Evolutionary conservation across 345 rosid genomes (phyloP).

Genomic region (Dipteronia sinensis): DNA sequence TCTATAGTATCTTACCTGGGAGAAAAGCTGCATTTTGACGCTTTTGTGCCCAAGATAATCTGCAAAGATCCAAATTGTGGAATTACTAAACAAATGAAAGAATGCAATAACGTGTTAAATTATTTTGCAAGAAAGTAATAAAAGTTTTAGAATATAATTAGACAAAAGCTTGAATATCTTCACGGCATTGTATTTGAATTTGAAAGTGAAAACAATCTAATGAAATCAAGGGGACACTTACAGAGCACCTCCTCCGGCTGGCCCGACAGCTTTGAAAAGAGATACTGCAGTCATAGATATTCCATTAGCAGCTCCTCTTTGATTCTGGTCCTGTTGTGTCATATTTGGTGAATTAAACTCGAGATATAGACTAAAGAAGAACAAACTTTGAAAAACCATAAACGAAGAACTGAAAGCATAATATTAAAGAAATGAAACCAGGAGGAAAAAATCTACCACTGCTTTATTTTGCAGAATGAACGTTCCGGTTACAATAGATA

Average conservation of each 20-base stretch:
- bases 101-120: too few relatives aligned
- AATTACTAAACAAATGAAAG: not conserved
- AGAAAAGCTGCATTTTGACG: slow-evolving; percentile 44
- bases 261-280: slow-evolving; percentile 54
- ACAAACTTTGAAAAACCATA: not conserved
- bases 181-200: not conserved
- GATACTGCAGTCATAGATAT: slow-evolving; percentile 55
- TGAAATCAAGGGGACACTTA: slow-evolving; percentile 26
- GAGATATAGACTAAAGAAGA: not conserved
- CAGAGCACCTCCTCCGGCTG: slow-evolving; percentile 56
- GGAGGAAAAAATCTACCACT: slow-evolving; percentile 39
- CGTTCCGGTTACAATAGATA: slow-evolving; percentile 43
- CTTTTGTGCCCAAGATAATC: slow-evolving; percentile 59
- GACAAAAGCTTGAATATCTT: too few relatives aligned
- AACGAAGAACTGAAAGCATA: not conserved
- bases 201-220: not conserved
- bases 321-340: slow-evolving; percentile 48
- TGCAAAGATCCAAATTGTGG: slow-evolving; percentile 19
- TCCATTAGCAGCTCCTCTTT: slow-evolving; percentile 64
- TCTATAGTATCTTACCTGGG: slow-evolving; percentile 36
- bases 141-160: not conserved
- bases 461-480: slow-evolving; percentile 54
- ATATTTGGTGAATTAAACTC: not conserved
- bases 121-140: too few relatives aligned
- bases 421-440: not conserved